A percentile compares a stretch with the other conserved stretches of the same genome.
Evolutionary conservation across 1,139 yeast species (phyloP).

Genomic region (Geotrichum fermentans): DNA sequence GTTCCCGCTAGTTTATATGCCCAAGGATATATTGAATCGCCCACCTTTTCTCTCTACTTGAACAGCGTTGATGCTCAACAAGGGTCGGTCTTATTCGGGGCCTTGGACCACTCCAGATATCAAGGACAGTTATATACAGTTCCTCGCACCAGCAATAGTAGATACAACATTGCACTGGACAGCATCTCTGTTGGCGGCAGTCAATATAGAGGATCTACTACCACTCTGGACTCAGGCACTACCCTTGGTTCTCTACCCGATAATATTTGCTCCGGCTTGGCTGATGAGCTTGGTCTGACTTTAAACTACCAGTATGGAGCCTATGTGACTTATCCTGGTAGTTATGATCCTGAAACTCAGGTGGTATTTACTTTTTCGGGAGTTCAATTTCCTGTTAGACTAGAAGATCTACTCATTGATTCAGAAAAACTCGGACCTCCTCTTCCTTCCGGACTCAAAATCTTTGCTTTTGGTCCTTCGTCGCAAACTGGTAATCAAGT

Average conservation of each 20-base stretch:
- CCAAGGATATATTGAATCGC: slow-evolving; percentile 45
- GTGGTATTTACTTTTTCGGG: slow-evolving; percentile 27
- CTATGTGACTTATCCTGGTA: slow-evolving; percentile 5
- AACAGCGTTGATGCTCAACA: slow-evolving; percentile 25
- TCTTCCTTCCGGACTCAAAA: slow-evolving; percentile 21
- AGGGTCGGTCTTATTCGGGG: slow-evolving; percentile 47
- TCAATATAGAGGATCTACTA: slow-evolving; percentile 18
- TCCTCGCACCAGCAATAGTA: slow-evolving; percentile 22
- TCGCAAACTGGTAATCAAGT: slow-evolving; percentile 23
- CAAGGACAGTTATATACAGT: slow-evolving; percentile 35
- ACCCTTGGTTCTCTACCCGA: slow-evolving; percentile 29
- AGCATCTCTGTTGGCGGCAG: slow-evolving; percentile 17
- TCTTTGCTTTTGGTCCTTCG: slow-evolving; percentile 26
- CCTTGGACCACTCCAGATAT: slow-evolving; percentile 48
- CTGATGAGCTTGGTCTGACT: slow-evolving; percentile 20
- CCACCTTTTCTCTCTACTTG: slow-evolving; percentile 42
- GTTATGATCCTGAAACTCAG: slow-evolving; percentile 11
- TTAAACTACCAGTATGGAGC: slow-evolving; percentile 19
- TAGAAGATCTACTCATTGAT: slow-evolving; percentile 22
- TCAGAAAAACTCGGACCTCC: slow-evolving; percentile 24
- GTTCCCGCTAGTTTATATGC: slow-evolving; percentile 25
- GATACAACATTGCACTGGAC: slow-evolving; percentile 21
- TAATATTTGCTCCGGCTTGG: slow-evolving; percentile 18
- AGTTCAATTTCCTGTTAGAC: slow-evolving; percentile 21
- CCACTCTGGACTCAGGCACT: slow-evolving; percentile 29